Evolutionary conservation across 164 flowering plant species (phyloP).

Genomic region (Macadamia integrifolia): DNA sequence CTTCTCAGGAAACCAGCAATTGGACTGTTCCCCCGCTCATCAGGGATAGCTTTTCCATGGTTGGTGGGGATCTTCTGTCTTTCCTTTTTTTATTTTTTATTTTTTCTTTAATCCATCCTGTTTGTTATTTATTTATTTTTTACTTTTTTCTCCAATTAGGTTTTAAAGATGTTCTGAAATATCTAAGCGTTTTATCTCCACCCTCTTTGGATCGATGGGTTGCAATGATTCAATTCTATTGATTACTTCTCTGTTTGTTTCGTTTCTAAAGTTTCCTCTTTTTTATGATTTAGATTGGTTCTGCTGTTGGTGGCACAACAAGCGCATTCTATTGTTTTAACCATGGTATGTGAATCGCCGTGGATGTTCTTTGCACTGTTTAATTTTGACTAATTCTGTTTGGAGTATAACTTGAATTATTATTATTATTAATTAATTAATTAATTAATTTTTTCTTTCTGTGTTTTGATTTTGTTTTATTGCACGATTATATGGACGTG

Average conservation of each 20-base stretch:
- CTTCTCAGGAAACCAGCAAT: slow-evolving; percentile 64
- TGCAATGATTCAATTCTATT: background rate
- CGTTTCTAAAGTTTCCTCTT: background rate
- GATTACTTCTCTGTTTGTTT: background rate
- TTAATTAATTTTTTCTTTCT: too few species aligned
- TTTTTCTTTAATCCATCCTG: background rate
- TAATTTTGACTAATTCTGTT: background rate
- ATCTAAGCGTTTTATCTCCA: background rate
- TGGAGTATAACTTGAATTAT: background rate
- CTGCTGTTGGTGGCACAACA: slow-evolving; percentile 87
- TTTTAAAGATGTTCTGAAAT: background rate
- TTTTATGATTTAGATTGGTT: slow-evolving; percentile 56
- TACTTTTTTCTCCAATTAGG: background rate
- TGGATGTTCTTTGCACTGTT: background rate
- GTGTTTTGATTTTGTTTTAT: too few species aligned
- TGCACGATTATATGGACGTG: too few species aligned
- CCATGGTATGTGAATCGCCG: slow-evolving; percentile 42
- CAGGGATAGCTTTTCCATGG: slow-evolving; percentile 91
- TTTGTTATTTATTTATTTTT: background rate
- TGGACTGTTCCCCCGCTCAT: slow-evolving; percentile 72
- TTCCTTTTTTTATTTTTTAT: background rate
- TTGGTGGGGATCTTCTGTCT: slow-evolving; percentile 25
- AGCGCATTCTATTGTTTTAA: slow-evolving; percentile 92
- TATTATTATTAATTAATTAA: too few species aligned
- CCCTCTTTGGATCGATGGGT: background rate